Conservation (phyloP, 306 rosid species). For the Rosa multiflora region DNA sequence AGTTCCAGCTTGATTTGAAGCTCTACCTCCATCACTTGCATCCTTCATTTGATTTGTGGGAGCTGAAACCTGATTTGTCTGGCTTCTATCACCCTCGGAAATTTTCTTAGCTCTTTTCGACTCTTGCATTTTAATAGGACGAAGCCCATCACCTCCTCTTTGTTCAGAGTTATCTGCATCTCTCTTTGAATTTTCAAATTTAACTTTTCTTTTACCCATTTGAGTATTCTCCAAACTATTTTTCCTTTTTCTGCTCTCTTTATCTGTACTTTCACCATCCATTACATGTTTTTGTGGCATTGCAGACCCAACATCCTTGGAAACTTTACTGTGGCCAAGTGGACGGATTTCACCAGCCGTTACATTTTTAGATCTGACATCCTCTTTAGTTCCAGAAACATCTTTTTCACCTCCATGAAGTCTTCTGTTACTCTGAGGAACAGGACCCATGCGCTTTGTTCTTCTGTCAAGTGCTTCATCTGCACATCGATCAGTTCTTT, state of each 20-base stretch:
- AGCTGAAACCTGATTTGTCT: constrained; percentile 35
- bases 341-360: constrained; percentile 28
- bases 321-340: constrained; percentile 29
- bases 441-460: constrained; percentile 33
- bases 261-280: constrained; percentile 22
- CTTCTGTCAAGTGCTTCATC: constrained; percentile 38
- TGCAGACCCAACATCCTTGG: constrained; percentile 21
- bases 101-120: constrained; percentile 36
- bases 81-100: constrained; percentile 37
- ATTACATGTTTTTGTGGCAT: constrained; percentile 29
- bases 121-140: constrained; percentile 28
- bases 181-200: constrained; percentile 37
- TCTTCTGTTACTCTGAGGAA: constrained; percentile 31
- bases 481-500: constrained; percentile 26
- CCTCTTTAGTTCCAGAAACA: constrained; percentile 33
- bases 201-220: constrained; percentile 43
- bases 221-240: constrained; percentile 28
- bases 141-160: constrained; percentile 35
- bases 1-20: constrained; percentile 37
- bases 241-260: constrained; percentile 41
- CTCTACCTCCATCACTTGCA: constrained; percentile 36
- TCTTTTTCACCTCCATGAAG: constrained; percentile 30
- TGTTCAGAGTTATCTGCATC: constrained; percentile 31
- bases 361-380: constrained; percentile 21
- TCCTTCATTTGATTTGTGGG: constrained; percentile 36